Conservation (phyloP, 495 filamentous ascomycete species). For the Annulohypoxylon moriforme region DNA sequence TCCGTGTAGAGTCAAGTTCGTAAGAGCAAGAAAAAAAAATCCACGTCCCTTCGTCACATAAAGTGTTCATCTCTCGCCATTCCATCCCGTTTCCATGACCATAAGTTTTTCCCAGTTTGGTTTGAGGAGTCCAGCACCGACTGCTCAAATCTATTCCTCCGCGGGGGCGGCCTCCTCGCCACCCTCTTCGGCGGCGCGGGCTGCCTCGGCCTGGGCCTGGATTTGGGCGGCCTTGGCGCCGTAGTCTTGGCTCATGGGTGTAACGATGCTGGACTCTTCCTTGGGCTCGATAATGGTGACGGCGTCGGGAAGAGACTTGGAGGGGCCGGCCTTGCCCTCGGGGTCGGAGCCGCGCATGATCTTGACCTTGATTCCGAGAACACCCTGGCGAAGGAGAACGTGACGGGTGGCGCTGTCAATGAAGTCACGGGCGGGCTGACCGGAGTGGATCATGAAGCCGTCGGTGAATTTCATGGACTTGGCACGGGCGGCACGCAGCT, state of each 20-base stretch:
- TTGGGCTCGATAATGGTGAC: slow-evolving; percentile 99
- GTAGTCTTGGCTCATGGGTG: slow-evolving; percentile 97
- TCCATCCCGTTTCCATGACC: slow-evolving; percentile 12
- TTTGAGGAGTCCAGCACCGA: slow-evolving; percentile 52
- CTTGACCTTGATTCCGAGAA: slow-evolving; percentile 99
- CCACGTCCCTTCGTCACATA: slow-evolving; percentile 17
- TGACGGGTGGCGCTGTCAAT: slow-evolving; percentile 98
- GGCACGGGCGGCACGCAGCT: slow-evolving; percentile 97
- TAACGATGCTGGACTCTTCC: slow-evolving; percentile 93
- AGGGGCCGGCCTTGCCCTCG: slow-evolving; percentile 97
- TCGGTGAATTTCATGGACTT: slow-evolving; percentile 99
- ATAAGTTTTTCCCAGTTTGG: slow-evolving; percentile 15
- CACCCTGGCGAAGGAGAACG: slow-evolving; percentile 99
- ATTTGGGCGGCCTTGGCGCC: slow-evolving; percentile 93
- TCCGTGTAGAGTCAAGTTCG: slow-evolving; percentile 5
- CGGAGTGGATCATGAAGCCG: slow-evolving; percentile 99
- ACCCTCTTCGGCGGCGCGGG: slow-evolving; percentile 75
- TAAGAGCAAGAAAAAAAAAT: slow-evolving; percentile 15
- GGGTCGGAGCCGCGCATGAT: slow-evolving; percentile 99
- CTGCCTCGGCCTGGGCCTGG: slow-evolving; percentile 71
- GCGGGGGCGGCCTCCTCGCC: slow-evolving; percentile 61
- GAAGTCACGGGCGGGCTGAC: slow-evolving; percentile 99
- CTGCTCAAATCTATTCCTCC: slow-evolving; percentile 59
- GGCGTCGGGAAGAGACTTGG: slow-evolving; percentile 96
- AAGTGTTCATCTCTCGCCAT: slow-evolving; percentile 21